Evolutionary conservation across 169 alveolate genomes (phyloP).

Genomic region (Cryptosporidium muris): DNA sequence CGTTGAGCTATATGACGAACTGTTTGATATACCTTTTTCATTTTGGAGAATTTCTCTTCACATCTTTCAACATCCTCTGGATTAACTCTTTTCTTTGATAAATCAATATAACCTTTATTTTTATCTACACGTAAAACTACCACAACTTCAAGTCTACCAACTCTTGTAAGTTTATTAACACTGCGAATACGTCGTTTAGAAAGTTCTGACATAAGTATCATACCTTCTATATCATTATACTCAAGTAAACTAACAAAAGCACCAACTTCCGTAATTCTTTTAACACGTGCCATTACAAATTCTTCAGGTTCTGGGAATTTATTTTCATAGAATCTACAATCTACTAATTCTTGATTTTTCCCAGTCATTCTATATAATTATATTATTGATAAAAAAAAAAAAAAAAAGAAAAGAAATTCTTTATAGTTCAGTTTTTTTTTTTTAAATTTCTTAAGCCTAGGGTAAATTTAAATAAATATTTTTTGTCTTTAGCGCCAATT

Average conservation of each 20-base stretch:
- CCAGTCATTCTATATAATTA: slow-evolving; percentile 17
- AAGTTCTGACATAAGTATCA: slow-evolving; percentile 93
- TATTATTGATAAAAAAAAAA: not conserved
- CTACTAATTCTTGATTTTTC: slow-evolving; percentile 79
- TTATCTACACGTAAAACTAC: slow-evolving; percentile 94
- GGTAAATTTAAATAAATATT: not conserved
- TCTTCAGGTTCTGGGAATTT: slow-evolving; percentile 93
- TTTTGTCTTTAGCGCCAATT: slow-evolving; percentile 68
- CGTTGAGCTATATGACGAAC: slow-evolving; percentile 91
- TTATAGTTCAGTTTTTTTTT: slow-evolving; percentile 2
- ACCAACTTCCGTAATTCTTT: slow-evolving; percentile 93
- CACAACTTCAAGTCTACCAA: slow-evolving; percentile 93
- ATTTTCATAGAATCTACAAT: slow-evolving; percentile 92
- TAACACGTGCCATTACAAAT: slow-evolving; percentile 91
- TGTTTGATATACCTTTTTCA: slow-evolving; percentile 93
- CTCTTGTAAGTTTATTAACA: slow-evolving; percentile 84
- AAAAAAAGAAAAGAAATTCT: not conserved
- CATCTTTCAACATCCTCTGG: slow-evolving; percentile 90
- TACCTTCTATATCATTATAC: slow-evolving; percentile 95
- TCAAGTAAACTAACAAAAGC: slow-evolving; percentile 97
- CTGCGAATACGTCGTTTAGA: slow-evolving; percentile 93
- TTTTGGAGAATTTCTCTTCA: slow-evolving; percentile 87
- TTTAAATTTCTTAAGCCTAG: not conserved
- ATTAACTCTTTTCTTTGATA: slow-evolving; percentile 93
- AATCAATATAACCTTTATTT: slow-evolving; percentile 96